Conservation (phyloP, 2,329 filamentous ascomycete genomes). For the Fusarium sp. region DNA sequence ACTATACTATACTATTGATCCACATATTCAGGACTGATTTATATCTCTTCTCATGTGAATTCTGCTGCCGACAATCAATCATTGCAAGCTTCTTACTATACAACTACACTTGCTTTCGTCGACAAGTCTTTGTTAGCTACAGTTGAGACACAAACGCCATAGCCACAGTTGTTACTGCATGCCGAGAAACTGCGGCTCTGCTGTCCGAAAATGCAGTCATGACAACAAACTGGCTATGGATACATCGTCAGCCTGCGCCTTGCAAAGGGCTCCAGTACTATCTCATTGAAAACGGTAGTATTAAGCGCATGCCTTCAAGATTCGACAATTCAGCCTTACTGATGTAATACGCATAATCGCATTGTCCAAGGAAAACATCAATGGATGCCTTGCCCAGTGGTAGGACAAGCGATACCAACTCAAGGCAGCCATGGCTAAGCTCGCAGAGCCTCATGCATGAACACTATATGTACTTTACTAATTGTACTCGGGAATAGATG, state of each 20-base stretch:
- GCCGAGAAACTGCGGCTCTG: not conserved
- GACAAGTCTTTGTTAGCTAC: conserved; percentile 10
- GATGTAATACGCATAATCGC: not conserved
- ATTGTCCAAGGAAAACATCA: not conserved
- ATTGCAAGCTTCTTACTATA: not conserved
- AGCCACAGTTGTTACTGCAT: conserved; percentile 11
- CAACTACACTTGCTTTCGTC: conserved; percentile 9
- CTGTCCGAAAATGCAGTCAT: not conserved
- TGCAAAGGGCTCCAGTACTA: not conserved
- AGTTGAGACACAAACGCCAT: conserved; percentile 6
- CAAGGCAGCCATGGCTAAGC: not conserved
- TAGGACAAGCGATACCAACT: not conserved
- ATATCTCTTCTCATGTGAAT: no score
- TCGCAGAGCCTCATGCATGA: not conserved
- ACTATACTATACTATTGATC: conserved; percentile 2
- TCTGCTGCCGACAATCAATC: not conserved
- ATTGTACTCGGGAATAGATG: not conserved
- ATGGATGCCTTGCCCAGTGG: no score
- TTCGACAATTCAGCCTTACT: conserved; percentile 2
- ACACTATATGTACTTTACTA: not conserved
- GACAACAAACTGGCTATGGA: conserved; percentile 5
- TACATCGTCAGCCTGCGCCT: not conserved
- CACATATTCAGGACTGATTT: not conserved
- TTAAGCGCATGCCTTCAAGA: not conserved
- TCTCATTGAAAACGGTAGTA: not conserved